Evolutionary conservation across 768 basidiomycete genomes (phyloP).

Genomic region (Dioszegia crocea): DNA sequence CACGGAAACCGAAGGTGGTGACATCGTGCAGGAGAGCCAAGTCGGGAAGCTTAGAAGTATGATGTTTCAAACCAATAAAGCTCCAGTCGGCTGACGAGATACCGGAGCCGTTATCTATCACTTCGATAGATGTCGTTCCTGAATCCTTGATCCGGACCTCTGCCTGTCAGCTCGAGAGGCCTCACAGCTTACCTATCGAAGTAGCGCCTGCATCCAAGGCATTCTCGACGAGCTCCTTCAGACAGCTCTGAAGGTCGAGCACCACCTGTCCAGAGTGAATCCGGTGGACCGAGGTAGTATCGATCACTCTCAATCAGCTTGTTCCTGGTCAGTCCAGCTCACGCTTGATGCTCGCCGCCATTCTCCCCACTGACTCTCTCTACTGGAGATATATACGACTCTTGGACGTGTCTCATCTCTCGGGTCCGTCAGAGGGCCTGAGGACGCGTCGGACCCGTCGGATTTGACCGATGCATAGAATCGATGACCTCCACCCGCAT

Average conservation of each 20-base stretch:
- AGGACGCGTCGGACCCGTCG: too few species aligned
- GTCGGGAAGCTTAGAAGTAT: conserved; percentile 82
- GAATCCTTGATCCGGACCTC: conserved; percentile 87
- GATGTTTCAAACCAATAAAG: conserved; percentile 79
- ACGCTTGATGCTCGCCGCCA: conserved; percentile 3
- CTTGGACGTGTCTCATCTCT: too few species aligned
- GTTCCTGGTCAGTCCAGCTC: background rate
- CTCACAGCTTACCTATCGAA: conserved; percentile 61
- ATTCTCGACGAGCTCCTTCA: conserved; percentile 96
- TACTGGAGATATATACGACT: too few species aligned
- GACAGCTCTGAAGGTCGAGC: conserved; percentile 82
- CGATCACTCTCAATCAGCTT: conserved; percentile 56
- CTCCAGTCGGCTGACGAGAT: conserved; percentile 73
- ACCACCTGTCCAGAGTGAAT: conserved; percentile 96
- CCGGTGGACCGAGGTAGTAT: conserved; percentile 70
- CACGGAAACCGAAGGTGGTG: conserved; percentile 86
- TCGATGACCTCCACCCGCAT: too few species aligned
- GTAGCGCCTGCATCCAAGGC: conserved; percentile 89
- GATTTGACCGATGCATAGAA: too few species aligned
- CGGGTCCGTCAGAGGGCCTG: too few species aligned
- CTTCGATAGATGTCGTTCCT: conserved; percentile 75
- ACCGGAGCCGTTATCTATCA: conserved; percentile 87
- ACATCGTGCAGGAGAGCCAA: conserved; percentile 70
- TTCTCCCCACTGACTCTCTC: background rate
- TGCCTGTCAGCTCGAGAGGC: conserved; percentile 44